These are phyloP conservation scores for Trichaptum fuscoviolaceum DNA, from an alignment of 768 basidiomycete species.

Conservation along the genomic window DNA sequence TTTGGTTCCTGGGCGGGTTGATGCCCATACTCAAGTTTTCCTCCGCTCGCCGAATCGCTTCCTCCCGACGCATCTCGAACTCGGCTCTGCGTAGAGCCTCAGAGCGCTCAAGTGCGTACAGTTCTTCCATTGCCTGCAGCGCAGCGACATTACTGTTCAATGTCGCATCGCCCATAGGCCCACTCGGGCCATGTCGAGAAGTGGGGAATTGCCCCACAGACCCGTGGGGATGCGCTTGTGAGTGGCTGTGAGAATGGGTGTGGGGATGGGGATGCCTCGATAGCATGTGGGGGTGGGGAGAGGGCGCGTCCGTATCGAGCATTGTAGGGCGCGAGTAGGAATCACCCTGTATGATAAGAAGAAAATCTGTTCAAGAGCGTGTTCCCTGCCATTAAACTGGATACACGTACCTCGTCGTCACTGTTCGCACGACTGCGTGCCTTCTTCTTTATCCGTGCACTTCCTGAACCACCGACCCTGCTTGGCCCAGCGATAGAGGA, in stretches of 20 bases:
- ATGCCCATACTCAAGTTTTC: conserved; percentile 22
- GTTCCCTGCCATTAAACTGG: not conserved
- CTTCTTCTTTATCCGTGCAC: conserved; percentile 59
- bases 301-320: conserved; percentile 19
- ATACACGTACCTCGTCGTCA: conserved; percentile 72
- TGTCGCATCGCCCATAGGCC: conserved; percentile 13
- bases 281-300: conserved; percentile 20
- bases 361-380: conserved; percentile 11
- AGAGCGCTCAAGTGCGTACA: conserved; percentile 81
- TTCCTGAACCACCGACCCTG: not conserved
- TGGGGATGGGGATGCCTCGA: conserved; percentile 19
- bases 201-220: conserved; percentile 33
- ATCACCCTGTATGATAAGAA: conserved; percentile 21
- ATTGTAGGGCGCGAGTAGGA: conserved; percentile 37
- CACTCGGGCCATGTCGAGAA: not conserved
- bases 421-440: conserved; percentile 73
- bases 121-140: conserved; percentile 69
- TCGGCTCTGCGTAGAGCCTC: conserved; percentile 84
- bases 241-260: conserved; percentile 16
- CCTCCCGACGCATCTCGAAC: conserved; percentile 74
- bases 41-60: conserved; percentile 36
- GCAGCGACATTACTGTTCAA: conserved; percentile 19
- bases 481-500: not conserved
- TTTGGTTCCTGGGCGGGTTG: conserved; percentile 18
- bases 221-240: conserved; percentile 34